Percentiles rank a stretch among this genome's conserved stretches.
Evolutionary conservation across 306 rosid genomes (phyloP).

Genomic region (Medicago ruthenica): DNA sequence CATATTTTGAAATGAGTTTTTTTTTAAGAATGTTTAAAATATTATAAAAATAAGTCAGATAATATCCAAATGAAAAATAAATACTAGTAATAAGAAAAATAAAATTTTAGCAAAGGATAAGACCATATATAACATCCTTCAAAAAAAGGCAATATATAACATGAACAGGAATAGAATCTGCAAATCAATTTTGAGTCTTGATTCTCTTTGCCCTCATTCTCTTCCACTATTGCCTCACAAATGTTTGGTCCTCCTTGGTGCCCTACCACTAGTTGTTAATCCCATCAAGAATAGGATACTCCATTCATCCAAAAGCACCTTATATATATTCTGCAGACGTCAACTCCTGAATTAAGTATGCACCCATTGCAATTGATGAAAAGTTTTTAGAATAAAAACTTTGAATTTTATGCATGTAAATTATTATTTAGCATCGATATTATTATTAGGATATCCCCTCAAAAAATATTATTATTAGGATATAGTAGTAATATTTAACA

Average conservation of each 20-base stretch:
- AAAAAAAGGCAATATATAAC: no score
- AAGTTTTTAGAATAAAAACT: background rate
- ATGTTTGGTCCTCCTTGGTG: constrained; percentile 1
- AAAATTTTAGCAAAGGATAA: background rate
- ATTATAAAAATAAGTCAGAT: no score
- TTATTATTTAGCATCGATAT: no score
- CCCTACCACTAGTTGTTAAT: constrained; percentile 11
- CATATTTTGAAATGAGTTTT: no score
- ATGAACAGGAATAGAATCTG: constrained; percentile 2
- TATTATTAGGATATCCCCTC: no score
- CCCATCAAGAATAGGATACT: constrained; percentile 43
- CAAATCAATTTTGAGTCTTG: constrained; percentile 25
- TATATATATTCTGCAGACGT: constrained; percentile 29
- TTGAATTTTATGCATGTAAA: background rate
- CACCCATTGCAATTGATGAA: background rate
- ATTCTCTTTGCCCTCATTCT: constrained; percentile 34
- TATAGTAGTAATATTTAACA: no score
- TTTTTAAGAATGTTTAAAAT: no score
- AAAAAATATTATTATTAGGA: no score
- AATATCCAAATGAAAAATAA: background rate
- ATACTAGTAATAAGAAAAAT: background rate
- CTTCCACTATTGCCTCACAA: constrained; percentile 24
- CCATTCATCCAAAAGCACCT: constrained; percentile 43
- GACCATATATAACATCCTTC: background rate
- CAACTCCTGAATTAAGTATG: constrained; percentile 21